A percentile compares a stretch with the other conserved stretches of the same genome.
phyloP scores from a whole-genome alignment of 139 green algal genomes.

The Trebouxia sp. region DNA sequence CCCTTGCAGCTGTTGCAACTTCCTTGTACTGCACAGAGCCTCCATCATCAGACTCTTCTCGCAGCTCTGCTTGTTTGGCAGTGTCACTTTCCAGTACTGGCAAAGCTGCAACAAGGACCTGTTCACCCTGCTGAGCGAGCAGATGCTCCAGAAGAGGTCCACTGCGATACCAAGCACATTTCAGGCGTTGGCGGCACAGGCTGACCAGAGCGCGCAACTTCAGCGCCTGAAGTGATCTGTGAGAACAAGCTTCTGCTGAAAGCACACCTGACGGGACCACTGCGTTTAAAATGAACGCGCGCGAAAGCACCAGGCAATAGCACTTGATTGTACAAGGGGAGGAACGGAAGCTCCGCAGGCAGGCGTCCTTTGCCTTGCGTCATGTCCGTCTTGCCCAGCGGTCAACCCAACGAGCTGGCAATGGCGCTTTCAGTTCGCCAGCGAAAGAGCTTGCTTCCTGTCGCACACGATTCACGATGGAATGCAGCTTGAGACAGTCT shows the following conservation, averaged over 20 bases:
- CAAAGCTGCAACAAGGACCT: slow-evolving; percentile 43
- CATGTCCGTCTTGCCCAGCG: too few species aligned
- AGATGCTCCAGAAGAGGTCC: slow-evolving; percentile 43
- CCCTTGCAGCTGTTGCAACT: slow-evolving; percentile 38
- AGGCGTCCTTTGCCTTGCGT: neutral
- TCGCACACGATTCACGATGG: too few species aligned
- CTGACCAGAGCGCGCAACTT: too few species aligned
- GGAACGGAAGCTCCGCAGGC: slow-evolving; percentile 25
- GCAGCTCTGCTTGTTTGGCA: neutral
- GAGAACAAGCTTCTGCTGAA: too few species aligned
- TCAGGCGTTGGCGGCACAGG: too few species aligned
- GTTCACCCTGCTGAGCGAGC: slow-evolving; percentile 7
- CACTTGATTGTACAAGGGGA: slow-evolving; percentile 40
- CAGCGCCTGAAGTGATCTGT: too few species aligned
- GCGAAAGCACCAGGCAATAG: slow-evolving; percentile 45
- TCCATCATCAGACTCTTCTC: neutral
- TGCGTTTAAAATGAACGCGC: slow-evolving; percentile 29
- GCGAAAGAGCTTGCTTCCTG: too few species aligned
- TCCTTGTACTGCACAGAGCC: neutral
- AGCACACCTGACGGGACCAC: slow-evolving; percentile 3
- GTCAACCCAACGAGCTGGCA: too few species aligned
- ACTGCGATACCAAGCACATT: neutral
- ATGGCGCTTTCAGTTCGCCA: too few species aligned
- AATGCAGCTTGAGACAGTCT: too few species aligned
- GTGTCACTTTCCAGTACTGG: slow-evolving; percentile 19